phyloP scores from a whole-genome alignment of 116 monocot species.

The Zostera marina region DNA sequence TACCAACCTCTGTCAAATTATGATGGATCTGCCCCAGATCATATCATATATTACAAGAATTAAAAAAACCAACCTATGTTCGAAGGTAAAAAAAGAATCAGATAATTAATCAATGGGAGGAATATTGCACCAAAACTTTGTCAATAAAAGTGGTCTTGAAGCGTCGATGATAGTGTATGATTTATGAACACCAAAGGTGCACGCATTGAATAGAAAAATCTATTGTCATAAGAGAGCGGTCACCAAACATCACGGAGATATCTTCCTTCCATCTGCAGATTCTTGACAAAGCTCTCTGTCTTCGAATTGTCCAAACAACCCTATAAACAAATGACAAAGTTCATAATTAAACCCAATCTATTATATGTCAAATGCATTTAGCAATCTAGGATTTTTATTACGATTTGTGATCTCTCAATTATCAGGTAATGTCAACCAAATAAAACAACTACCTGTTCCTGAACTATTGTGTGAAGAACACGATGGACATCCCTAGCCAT shows the following conservation, averaged over 20 bases:
- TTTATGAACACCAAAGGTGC: background rate
- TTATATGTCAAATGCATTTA: background rate
- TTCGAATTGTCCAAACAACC: slow-evolving; percentile 54
- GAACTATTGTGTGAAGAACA: slow-evolving; percentile 58
- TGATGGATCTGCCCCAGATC: no score
- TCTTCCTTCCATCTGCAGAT: slow-evolving; percentile 64
- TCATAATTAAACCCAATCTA: background rate
- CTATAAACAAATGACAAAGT: slow-evolving; percentile 12
- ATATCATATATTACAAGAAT: no score
- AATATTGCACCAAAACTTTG: no score
- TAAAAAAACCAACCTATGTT: no score
- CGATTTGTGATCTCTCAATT: no score
- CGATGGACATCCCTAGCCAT: slow-evolving; percentile 88
- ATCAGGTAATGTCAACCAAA: background rate
- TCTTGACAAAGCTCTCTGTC: slow-evolving; percentile 58
- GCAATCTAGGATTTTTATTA: background rate
- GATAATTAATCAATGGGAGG: no score
- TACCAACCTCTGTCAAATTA: no score
- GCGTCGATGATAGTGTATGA: no score
- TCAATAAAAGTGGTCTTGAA: no score
- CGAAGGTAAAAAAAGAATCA: no score
- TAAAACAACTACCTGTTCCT: slow-evolving; percentile 42
- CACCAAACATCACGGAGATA: slow-evolving; percentile 78
- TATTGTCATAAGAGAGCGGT: background rate
- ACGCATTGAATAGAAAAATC: background rate